Percentiles rank a stretch among this genome's conserved stretches.
Evolutionary conservation across 306 rosid genomes (phyloP).

Genomic region (Quercus bicolor): DNA sequence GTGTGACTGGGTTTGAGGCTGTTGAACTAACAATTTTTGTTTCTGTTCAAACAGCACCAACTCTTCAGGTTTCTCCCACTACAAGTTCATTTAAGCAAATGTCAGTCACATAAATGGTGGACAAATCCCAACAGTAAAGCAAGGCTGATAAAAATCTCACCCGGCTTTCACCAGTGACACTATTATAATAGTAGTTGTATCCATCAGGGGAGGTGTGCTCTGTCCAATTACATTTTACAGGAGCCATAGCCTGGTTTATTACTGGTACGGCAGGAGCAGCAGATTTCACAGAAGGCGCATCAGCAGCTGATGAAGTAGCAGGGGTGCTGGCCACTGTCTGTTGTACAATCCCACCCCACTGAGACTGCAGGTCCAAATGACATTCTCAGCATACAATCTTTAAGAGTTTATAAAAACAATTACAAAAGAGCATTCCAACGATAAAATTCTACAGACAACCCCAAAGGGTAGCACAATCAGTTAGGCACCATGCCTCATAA

Average conservation of each 20-base stretch:
- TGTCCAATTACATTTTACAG: conserved; percentile 74
- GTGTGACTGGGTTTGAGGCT: conserved; percentile 51
- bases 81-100: conserved; percentile 24
- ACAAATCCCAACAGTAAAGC: conserved; percentile 4
- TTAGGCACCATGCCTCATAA: too few species aligned
- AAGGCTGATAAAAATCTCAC: conserved; percentile 42
- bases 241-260: conserved; percentile 37
- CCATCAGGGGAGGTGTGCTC: conserved; percentile 95
- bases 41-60: conserved; percentile 45
- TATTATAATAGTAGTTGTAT: conserved; percentile 81
- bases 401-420: conserved; percentile 3
- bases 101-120: conserved; percentile 18
- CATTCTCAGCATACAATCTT: conserved; percentile 19
- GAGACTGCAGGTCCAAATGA: conserved; percentile 41
- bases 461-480: background rate
- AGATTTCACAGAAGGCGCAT: conserved; percentile 57
- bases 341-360: conserved; percentile 55
- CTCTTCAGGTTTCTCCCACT: conserved; percentile 99
- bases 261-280: conserved; percentile 38
- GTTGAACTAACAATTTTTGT: conserved; percentile 53
- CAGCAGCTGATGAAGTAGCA: conserved; percentile 40
- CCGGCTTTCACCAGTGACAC: conserved; percentile 84
- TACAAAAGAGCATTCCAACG: background rate
- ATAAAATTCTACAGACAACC: background rate
- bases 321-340: conserved; percentile 40